Base-by-base conservation (phyloP, 257 asterid genomes). In the Coffea eugenioides region DNA sequence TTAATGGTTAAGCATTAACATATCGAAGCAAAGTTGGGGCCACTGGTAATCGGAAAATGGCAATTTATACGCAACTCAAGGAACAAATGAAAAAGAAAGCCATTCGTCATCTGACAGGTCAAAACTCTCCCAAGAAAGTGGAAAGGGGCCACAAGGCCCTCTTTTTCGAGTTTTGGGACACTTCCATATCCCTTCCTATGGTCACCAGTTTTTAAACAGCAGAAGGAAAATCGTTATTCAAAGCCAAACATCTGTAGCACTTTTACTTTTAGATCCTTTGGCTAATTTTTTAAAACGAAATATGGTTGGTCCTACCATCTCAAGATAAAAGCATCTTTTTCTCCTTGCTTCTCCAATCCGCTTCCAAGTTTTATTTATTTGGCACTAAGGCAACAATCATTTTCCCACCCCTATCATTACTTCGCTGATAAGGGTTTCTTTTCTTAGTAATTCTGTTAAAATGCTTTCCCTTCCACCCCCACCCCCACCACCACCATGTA, bases 1-100 rank as follows among this genome's bases (percentile, higher is more conserved):
- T 93, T 93, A 92, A 73, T 86, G 92, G 80, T 86, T 81, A 92
- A 93, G 97, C 75, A 88, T 85, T 65, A 65, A 81, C 79, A 78
- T 27, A 27, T 49, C 79, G 36, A 71, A 77, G 6, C 23, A 41
- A 77, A 76, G 80, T 25, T 45, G 73, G 43, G 71, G 79, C 62
- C 16, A 43, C 25, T 48, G 48, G 54, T 15, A 45, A 43, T 45
- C 6, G 20, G 79, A 14, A 61, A 14, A n/a, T 62, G 45, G 57
- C 25, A 43, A 75, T 75, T 31, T 31, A 31, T 31, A 48, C 56
- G 69, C 10, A 25, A 25, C 68, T 62, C 36, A 64, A 2, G 41
- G 34, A 10, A 64, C 69, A 25, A 25, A 62, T 25, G 6, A n/a
- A 61, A 70, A 9, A 25, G 25, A 52, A 13, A 16, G 39, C 1